Base-by-base conservation (phyloP, 306 rosid species). In the Dalbergia cochinchinensis region DNA sequence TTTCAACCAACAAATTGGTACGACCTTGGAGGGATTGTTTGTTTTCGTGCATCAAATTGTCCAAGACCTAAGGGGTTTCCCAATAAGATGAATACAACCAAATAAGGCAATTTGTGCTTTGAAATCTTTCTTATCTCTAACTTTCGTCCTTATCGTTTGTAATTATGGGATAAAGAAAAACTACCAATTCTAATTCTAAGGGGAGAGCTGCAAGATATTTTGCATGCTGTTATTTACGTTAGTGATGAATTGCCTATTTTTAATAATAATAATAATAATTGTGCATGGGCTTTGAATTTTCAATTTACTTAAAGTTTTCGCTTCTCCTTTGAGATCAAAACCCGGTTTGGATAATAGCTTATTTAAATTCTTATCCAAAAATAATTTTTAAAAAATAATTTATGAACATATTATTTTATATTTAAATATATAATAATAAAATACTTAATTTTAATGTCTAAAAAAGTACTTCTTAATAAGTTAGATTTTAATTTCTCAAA, bases 1-100 rank as follows among this genome's bases (percentile, higher is more conserved):
- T 68, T 67, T 67, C 68, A 31, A n/a, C 50, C 76, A 67, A 26
- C 68, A 78, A 55, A 13, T 54, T 22, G 12, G 74, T 57, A n/a
- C 61, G 1, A 26, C 16, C 44, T 68, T 69, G 18, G 11, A 78
- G 45, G 53, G 71, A 58, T 59, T 13, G 11, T 26, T 69, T 78
- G 53, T 69, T 58, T 69, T 58, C 15, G 31, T 39, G 31, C 69
- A 55, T 74, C 74, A 14, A 67, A 26, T 55, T 54, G 37, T 67
- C 4, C 53, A 67, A 18, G 51, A 10, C 14, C 26, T 2, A 22
- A 54, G 57, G 35, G 35, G 12, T 41, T 51, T 39, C 47, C 44
- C 44, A 53, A 66, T 45, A 37, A 37, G 8, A 65, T 77, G 37
- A 34, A 61, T 41, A 34, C 73, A 53, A 31, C 42, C 71, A 37